Conservation (phyloP, 2,329 filamentous ascomycete species). For the Penicillium brasilianum region DNA sequence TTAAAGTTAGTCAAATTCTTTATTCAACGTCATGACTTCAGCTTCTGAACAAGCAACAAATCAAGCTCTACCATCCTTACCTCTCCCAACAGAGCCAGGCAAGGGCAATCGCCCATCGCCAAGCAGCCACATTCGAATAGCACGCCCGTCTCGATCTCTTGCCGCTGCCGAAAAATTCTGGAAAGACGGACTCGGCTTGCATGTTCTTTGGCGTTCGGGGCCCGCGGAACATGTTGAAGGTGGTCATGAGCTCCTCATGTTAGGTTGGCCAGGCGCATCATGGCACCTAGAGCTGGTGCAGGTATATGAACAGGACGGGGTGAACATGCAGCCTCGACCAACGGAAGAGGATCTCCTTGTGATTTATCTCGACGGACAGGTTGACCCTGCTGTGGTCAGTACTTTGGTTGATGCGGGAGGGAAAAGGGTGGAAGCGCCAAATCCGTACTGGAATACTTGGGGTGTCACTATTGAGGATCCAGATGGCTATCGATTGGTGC, state of each 20-base stretch:
- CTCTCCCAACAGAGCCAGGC: neutral
- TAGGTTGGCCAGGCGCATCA: conserved; percentile 44
- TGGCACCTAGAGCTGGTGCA: conserved; percentile 55
- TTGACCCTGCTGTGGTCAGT: conserved; percentile 38
- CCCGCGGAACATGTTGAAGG: conserved; percentile 22
- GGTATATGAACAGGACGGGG: conserved; percentile 37
- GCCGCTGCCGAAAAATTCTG: neutral
- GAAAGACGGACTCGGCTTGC: conserved; percentile 2
- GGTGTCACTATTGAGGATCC: conserved; percentile 54
- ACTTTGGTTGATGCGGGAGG: conserved; percentile 46
- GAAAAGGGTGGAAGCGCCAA: conserved; percentile 45
- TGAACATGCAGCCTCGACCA: conserved; percentile 30
- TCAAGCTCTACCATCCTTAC: neutral
- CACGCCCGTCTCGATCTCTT: neutral
- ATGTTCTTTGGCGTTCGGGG: conserved; percentile 2
- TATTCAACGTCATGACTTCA: neutral
- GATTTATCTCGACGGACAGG: conserved; percentile 48
- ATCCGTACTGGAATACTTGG: conserved; percentile 53
- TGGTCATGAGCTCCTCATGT: conserved; percentile 50
- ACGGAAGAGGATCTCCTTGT: conserved; percentile 53
- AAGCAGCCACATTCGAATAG: conserved; percentile 1
- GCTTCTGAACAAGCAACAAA: neutral
- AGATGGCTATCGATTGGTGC: conserved; percentile 54
- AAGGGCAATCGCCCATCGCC: conserved; percentile 1
- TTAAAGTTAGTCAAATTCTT: neutral